These are phyloP conservation scores for Epichloe festucae DNA, from an alignment of 2,329 filamentous ascomycete species.

Conservation along the genomic window DNA sequence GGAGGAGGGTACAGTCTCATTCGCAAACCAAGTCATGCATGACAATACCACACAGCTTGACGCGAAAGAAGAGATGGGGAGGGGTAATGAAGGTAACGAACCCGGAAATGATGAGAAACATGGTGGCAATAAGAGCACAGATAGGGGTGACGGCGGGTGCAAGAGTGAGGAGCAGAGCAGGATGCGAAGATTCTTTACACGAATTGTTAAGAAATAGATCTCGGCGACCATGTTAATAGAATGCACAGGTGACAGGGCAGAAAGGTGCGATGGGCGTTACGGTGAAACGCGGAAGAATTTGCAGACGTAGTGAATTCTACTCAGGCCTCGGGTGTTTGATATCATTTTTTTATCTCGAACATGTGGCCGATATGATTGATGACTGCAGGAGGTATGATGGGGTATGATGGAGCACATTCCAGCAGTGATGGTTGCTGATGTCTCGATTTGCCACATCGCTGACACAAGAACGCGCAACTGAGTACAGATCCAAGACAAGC, in stretches of 20 bases:
- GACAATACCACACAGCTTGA: slow-evolving; percentile 40
- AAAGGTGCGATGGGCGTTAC: background rate
- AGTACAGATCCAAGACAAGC: too few species aligned
- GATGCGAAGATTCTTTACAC: slow-evolving; percentile 7
- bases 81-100: slow-evolving; percentile 6
- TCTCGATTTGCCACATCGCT: too few species aligned
- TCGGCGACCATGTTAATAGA: background rate
- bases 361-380: too few species aligned
- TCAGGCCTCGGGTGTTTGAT: too few species aligned
- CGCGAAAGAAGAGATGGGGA: slow-evolving; percentile 19
- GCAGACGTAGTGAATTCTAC: background rate
- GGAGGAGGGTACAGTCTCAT: slow-evolving; percentile 28
- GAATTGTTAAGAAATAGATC: slow-evolving; percentile 5
- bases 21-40: slow-evolving; percentile 40
- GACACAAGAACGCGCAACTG: too few species aligned
- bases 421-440: too few species aligned
- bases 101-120: slow-evolving; percentile 5
- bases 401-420: too few species aligned
- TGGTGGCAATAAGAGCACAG: slow-evolving; percentile 5
- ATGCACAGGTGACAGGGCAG: too few species aligned
- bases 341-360: too few species aligned
- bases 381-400: too few species aligned
- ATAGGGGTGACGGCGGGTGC: background rate
- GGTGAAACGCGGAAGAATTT: too few species aligned
- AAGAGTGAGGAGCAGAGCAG: background rate